Evolutionary conservation across 257 asterid genomes (phyloP).

Genomic region (Primulina huaijiensis): DNA sequence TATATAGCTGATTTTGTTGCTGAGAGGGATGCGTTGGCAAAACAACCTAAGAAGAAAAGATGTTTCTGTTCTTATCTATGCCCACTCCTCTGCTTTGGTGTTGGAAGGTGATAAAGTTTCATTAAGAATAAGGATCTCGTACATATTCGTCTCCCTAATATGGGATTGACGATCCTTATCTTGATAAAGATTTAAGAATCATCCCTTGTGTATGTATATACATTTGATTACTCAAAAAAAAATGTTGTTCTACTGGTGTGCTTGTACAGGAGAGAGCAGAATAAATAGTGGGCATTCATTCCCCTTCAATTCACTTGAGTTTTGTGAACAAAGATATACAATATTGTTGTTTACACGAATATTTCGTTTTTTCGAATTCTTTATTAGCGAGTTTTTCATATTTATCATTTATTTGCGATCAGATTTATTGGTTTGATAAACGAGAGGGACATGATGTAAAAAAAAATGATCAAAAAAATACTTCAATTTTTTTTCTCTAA

Average conservation of each 20-base stretch:
- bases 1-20: slow-evolving; percentile 58
- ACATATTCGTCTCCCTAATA: slow-evolving; percentile 12
- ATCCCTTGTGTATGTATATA: background rate
- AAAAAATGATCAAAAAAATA: no score
- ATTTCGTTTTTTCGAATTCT: background rate
- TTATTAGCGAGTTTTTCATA: background rate
- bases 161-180: slow-evolving; percentile 5
- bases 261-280: slow-evolving; percentile 24
- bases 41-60: slow-evolving; percentile 34
- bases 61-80: slow-evolving; percentile 44
- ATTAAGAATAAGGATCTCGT: slow-evolving; percentile 9
- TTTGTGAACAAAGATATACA: no score
- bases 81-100: slow-evolving; percentile 52
- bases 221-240: slow-evolving; percentile 4
- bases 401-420: background rate
- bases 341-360: no score
- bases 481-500: no score
- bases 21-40: slow-evolving; percentile 35
- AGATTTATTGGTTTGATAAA: background rate
- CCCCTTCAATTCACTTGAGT: background rate
- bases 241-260: slow-evolving; percentile 1
- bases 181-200: slow-evolving; percentile 13
- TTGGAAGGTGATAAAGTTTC: slow-evolving; percentile 26
- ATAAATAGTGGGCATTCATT: background rate
- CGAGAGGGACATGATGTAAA: background rate